Evolutionary conservation across 768 basidiomycete species (phyloP).

Genomic region (Suillus subluteus): DNA sequence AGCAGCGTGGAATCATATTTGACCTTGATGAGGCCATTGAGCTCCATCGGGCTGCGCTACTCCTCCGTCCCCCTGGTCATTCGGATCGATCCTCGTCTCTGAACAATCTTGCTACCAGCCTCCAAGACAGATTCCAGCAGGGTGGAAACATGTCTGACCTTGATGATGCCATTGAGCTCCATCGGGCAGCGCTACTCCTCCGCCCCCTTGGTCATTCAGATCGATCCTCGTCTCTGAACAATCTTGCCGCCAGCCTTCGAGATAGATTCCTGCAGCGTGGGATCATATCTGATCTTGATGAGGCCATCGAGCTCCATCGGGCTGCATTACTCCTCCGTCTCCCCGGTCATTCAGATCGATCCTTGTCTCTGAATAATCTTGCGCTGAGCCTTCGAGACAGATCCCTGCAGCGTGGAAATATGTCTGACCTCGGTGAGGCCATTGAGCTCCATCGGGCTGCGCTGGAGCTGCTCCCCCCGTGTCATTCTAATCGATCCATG

Average conservation of each 20-base stretch:
- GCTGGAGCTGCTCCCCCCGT: background rate
- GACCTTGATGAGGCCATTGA: background rate
- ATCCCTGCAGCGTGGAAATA: background rate
- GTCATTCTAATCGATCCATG: background rate
- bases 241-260: background rate
- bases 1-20: background rate
- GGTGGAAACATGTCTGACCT: no score
- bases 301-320: background rate
- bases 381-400: background rate
- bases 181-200: no score
- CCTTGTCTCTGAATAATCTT: conserved; percentile 2
- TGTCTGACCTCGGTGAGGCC: conserved; percentile 21
- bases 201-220: no score
- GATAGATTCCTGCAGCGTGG: background rate
- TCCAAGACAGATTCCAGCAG: no score
- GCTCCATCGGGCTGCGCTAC: background rate
- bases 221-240: background rate
- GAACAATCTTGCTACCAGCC: no score
- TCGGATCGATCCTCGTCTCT: no score
- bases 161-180: no score
- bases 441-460: conserved; percentile 7
- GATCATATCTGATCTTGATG: background rate
- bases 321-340: background rate
- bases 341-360: background rate
- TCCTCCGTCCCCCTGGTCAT: no score